These are phyloP conservation scores for Ustilago bromivora DNA, from an alignment of 1,284 basidiomycete genomes.

Conservation along the genomic window DNA sequence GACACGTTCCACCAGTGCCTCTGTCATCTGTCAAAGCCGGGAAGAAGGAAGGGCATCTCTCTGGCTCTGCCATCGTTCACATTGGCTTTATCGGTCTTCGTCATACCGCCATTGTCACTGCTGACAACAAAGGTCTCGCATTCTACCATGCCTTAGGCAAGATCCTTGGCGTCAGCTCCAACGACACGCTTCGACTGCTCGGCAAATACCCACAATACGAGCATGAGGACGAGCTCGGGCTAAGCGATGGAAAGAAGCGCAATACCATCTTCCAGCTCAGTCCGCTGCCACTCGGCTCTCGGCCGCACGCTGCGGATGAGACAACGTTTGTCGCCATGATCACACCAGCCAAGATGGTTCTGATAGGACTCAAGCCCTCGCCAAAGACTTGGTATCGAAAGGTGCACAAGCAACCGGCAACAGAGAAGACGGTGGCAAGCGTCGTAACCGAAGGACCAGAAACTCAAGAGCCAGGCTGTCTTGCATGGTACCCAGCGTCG, in stretches of 20 bases:
- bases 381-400: slow-evolving; percentile 85
- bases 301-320: slow-evolving; percentile 81
- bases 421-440: slow-evolving; percentile 19
- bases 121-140: slow-evolving; percentile 89
- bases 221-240: slow-evolving; percentile 39
- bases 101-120: slow-evolving; percentile 91
- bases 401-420: slow-evolving; percentile 12
- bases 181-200: slow-evolving; percentile 91
- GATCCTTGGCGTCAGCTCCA: slow-evolving; percentile 93
- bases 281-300: slow-evolving; percentile 84
- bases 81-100: slow-evolving; percentile 91
- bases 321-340: slow-evolving; percentile 88
- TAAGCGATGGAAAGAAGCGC: slow-evolving; percentile 32
- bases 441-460: slow-evolving; percentile 1
- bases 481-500: slow-evolving; percentile 65
- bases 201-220: slow-evolving; percentile 78
- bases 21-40: slow-evolving; percentile 80
- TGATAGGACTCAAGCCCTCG: slow-evolving; percentile 90
- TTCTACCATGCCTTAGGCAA: slow-evolving; percentile 97
- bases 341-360: slow-evolving; percentile 88
- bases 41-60: slow-evolving; percentile 89
- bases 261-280: slow-evolving; percentile 80
- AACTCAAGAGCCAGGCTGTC: slow-evolving; percentile 29
- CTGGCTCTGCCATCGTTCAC: slow-evolving; percentile 84
- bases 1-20: slow-evolving; percentile 80